Percentiles rank a stretch among this genome's conserved stretches.
These are phyloP conservation scores for Ophiosphaerella korrae DNA, from an alignment of 2,329 filamentous ascomycete species.

Conservation along the genomic window DNA sequence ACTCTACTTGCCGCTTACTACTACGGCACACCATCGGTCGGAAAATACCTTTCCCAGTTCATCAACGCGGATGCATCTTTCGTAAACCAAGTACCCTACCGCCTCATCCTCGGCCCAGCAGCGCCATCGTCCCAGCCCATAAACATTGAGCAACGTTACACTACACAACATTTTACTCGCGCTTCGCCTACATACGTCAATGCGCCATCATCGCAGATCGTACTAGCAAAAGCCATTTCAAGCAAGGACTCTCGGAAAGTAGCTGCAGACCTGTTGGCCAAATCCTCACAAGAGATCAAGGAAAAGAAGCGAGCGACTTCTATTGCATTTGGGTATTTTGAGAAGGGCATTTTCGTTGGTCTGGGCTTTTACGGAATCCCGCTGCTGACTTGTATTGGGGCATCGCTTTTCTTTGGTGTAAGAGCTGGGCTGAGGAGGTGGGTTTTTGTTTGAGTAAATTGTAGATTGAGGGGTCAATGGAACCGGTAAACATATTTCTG, in stretches of 20 bases:
- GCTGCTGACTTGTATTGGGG: conserved; percentile 34
- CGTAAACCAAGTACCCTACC: conserved; percentile 62
- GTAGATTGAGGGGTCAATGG: too few species aligned
- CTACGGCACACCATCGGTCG: conserved; percentile 56
- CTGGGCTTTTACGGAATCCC: conserved; percentile 42
- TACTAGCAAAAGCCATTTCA: conserved; percentile 22
- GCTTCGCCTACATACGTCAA: conserved; percentile 22
- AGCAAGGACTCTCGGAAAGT: conserved; percentile 16
- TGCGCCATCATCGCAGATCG: conserved; percentile 11
- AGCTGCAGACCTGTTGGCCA: conserved; percentile 15
- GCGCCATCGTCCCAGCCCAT: conserved; percentile 23
- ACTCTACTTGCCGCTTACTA: conserved; percentile 56
- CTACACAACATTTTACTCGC: conserved; percentile 23
- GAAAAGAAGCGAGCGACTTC: conserved; percentile 42
- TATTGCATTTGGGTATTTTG: conserved; percentile 37
- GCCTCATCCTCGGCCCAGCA: conserved; percentile 54
- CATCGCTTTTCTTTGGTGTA: conserved; percentile 31
- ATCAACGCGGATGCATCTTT: conserved; percentile 57
- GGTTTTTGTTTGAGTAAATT: conserved; percentile 10
- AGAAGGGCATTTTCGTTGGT: conserved; percentile 43
- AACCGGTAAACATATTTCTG: too few species aligned
- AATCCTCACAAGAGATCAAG: conserved; percentile 32
- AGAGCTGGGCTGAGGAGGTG: conserved; percentile 30
- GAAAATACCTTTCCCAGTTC: conserved; percentile 66
- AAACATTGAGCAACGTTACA: conserved; percentile 25